A percentile compares a stretch with the other conserved stretches of the same genome.
phyloP scores from a whole-genome alignment of 805 yeast species.

The Wickerhamiella kazuoi region DNA sequence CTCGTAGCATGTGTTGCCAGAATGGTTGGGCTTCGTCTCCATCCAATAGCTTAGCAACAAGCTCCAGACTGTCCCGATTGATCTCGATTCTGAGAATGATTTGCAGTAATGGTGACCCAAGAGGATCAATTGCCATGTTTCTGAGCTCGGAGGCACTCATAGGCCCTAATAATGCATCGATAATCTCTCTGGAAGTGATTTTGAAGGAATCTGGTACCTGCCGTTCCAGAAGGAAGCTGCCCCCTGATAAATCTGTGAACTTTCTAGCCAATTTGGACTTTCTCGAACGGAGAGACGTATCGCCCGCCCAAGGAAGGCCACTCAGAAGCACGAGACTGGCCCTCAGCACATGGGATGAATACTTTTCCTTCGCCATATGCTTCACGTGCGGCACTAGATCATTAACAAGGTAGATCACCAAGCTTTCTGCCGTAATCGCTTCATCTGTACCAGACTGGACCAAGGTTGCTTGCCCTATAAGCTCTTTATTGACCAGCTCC shows the following conservation, averaged over 20 bases:
- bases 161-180: conserved; percentile 15
- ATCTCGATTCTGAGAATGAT: conserved; percentile 7
- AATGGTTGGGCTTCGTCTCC: conserved; percentile 39
- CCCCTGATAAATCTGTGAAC: conserved; percentile 31
- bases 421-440: conserved; percentile 28
- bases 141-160: conserved; percentile 36
- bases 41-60: conserved; percentile 40
- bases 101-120: conserved; percentile 67
- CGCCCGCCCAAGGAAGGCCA: conserved; percentile 58
- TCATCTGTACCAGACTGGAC: conserved; percentile 2
- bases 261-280: conserved; percentile 72
- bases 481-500: conserved; percentile 54
- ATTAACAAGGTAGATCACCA: conserved; percentile 44
- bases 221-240: conserved; percentile 26
- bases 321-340: conserved; percentile 51
- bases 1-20: conserved; percentile 67
- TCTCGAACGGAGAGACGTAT: conserved; percentile 62
- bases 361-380: conserved; percentile 52
- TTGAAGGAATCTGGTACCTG: conserved; percentile 52
- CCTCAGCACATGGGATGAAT: conserved; percentile 78
- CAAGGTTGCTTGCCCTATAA: conserved; percentile 22
- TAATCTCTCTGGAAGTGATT: conserved; percentile 23
- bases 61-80: background rate
- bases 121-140: conserved; percentile 55
- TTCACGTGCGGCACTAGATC: conserved; percentile 46